These are phyloP conservation scores for Flaveria sonorensis DNA, from an alignment of 129 eudicot genomes.

Conservation along the genomic window DNA sequence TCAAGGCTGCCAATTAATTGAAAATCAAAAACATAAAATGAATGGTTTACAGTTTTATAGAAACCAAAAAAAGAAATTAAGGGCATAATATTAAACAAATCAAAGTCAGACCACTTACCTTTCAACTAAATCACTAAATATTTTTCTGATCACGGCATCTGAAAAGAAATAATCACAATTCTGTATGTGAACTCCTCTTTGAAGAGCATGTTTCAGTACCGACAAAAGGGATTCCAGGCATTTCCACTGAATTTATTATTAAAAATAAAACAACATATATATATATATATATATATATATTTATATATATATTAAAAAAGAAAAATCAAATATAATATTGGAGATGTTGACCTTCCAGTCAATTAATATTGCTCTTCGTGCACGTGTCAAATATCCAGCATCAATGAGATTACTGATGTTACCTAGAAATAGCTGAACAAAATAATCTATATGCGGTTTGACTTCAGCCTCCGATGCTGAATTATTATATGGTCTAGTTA, in stretches of 20 bases:
- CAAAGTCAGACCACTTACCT: conserved; percentile 49
- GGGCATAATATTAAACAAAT: not conserved
- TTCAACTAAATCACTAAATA: conserved; percentile 72
- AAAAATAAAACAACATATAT: conserved; percentile 13
- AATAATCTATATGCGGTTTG: conserved; percentile 57
- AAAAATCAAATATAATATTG: not conserved
- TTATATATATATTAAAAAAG: not conserved
- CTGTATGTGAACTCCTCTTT: conserved; percentile 43
- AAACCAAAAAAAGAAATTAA: not conserved
- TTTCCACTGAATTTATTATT: conserved; percentile 68
- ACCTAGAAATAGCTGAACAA: conserved; percentile 54
- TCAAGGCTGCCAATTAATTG: conserved; percentile 68
- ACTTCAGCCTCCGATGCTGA: conserved; percentile 37
- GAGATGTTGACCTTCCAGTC: conserved; percentile 73
- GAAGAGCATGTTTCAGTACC: conserved; percentile 54
- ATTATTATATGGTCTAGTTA: conserved; percentile 31
- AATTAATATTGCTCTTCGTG: conserved; percentile 81
- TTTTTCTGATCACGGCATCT: conserved; percentile 42
- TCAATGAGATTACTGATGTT: conserved; percentile 66
- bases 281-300: not conserved
- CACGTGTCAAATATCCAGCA: conserved; percentile 58
- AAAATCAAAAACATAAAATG: not conserved
- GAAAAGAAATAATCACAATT: conserved; percentile 48
- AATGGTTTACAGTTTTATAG: not conserved
- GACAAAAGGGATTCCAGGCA: conserved; percentile 80